phyloP scores from a whole-genome alignment of 2,329 filamentous ascomycete species.

The Lasiodiplodia sp. region DNA sequence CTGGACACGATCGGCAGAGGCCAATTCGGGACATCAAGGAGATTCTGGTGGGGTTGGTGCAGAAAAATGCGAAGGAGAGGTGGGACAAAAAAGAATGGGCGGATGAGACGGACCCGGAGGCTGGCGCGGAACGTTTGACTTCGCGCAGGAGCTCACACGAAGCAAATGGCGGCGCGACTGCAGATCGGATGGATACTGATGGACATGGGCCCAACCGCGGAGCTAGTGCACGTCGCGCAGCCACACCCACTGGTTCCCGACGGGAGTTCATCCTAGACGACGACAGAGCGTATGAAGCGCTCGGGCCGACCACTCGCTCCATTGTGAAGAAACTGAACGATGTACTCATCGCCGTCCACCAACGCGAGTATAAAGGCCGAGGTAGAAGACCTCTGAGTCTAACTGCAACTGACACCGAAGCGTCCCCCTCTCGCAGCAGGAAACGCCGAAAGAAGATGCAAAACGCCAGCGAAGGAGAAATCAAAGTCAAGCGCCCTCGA shows the following conservation, averaged over 20 bases:
- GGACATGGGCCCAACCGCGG: background rate
- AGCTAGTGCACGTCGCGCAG: slow-evolving; percentile 9
- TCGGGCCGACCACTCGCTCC: slow-evolving; percentile 74
- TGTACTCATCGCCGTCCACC: slow-evolving; percentile 74
- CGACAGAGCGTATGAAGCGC: slow-evolving; percentile 67
- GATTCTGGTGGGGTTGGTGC: slow-evolving; percentile 69
- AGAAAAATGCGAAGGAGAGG: slow-evolving; percentile 72
- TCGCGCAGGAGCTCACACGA: slow-evolving; percentile 29
- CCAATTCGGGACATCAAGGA: slow-evolving; percentile 73
- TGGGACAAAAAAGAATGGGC: slow-evolving; percentile 54
- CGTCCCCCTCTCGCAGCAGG: background rate
- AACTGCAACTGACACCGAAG: slow-evolving; percentile 34
- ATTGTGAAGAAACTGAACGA: slow-evolving; percentile 73
- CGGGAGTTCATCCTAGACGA: slow-evolving; percentile 75
- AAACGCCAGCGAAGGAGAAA: background rate
- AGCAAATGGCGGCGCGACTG: slow-evolving; percentile 28
- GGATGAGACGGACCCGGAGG: slow-evolving; percentile 32
- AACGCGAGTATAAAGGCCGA: slow-evolving; percentile 54
- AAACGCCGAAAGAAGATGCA: slow-evolving; percentile 1
- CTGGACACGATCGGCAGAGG: slow-evolving; percentile 48
- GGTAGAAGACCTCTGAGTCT: slow-evolving; percentile 34
- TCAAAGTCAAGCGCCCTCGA: background rate
- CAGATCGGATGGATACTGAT: slow-evolving; percentile 1
- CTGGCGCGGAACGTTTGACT: slow-evolving; percentile 26
- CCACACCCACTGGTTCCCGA: slow-evolving; percentile 19